Conservation (phyloP, 192 early-diverging fungal species). For the Coemansia sp. region DNA sequence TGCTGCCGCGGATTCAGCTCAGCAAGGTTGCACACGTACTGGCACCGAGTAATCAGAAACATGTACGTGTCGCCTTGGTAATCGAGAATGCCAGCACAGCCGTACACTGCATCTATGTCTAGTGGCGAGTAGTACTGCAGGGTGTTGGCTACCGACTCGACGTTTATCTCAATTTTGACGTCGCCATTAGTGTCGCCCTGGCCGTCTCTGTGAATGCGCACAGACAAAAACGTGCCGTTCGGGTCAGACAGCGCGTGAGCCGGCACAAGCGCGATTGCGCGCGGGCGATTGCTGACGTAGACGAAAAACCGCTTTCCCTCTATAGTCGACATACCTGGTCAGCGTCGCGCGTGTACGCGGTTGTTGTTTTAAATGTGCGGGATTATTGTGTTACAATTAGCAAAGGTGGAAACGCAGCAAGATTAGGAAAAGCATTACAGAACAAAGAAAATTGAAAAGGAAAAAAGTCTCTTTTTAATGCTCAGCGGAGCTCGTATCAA, state of each 20-base stretch:
- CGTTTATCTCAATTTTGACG: slow-evolving; percentile 10
- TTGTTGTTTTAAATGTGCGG: too few relatives aligned
- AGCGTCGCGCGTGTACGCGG: too few relatives aligned
- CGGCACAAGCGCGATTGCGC: slow-evolving; percentile 63
- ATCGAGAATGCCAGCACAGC: slow-evolving; percentile 46
- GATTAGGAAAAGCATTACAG: too few relatives aligned
- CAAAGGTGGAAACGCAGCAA: too few relatives aligned
- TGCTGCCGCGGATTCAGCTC: slow-evolving; percentile 55
- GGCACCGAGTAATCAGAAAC: slow-evolving; percentile 65
- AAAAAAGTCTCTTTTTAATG: too few relatives aligned
- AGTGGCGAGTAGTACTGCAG: slow-evolving; percentile 35
- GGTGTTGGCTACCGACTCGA: slow-evolving; percentile 13
- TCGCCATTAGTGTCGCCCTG: slow-evolving; percentile 5
- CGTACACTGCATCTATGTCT: slow-evolving; percentile 49
- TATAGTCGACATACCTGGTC: slow-evolving; percentile 5
- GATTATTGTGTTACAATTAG: too few relatives aligned
- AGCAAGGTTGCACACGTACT: slow-evolving; percentile 59
- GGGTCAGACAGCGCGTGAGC: slow-evolving; percentile 49
- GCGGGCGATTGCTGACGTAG: slow-evolving; percentile 54
- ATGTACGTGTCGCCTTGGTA: slow-evolving; percentile 65
- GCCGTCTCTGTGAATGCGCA: slow-evolving; percentile 5
- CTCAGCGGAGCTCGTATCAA: too few relatives aligned
- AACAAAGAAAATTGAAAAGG: too few relatives aligned
- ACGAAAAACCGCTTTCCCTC: slow-evolving; percentile 52
- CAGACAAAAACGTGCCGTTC: slow-evolving; percentile 18